Percentiles rank a stretch among this genome's conserved stretches.
Conservation (phyloP, 371 early-diverging fungal species). For the Racocetra persica region DNA sequence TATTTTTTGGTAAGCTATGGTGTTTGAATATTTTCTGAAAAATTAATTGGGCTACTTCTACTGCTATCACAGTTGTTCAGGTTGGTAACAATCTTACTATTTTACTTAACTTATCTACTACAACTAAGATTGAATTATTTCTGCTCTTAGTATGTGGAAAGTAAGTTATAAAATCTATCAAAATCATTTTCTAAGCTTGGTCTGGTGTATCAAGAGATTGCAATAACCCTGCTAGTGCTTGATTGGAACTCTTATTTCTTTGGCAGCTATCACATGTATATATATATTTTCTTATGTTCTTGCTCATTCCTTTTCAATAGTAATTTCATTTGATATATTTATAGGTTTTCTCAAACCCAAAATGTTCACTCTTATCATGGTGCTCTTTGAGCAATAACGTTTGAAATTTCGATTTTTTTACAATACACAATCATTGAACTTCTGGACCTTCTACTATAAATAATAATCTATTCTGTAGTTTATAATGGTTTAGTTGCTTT, state of each 20-base stretch:
- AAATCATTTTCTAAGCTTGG: neutral
- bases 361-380: neutral
- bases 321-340: neutral
- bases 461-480: no score
- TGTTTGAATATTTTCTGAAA: neutral
- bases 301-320: neutral
- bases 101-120: neutral
- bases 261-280: neutral
- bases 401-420: neutral
- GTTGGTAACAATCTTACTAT: neutral
- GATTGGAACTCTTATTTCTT: neutral
- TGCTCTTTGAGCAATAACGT: neutral
- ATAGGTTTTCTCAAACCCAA: neutral
- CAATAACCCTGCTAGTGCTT: neutral
- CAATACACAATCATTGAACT: neutral
- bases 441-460: no score
- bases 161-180: neutral
- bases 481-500: no score
- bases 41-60: neutral
- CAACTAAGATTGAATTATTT: neutral
- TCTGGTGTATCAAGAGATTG: neutral
- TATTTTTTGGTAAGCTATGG: slow-evolving; percentile 50
- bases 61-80: neutral
- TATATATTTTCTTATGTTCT: neutral
- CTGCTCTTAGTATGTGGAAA: neutral